Base-by-base conservation (phyloP, 2,329 filamentous ascomycete genomes). In the Diaporthe aspalathi region DNA sequence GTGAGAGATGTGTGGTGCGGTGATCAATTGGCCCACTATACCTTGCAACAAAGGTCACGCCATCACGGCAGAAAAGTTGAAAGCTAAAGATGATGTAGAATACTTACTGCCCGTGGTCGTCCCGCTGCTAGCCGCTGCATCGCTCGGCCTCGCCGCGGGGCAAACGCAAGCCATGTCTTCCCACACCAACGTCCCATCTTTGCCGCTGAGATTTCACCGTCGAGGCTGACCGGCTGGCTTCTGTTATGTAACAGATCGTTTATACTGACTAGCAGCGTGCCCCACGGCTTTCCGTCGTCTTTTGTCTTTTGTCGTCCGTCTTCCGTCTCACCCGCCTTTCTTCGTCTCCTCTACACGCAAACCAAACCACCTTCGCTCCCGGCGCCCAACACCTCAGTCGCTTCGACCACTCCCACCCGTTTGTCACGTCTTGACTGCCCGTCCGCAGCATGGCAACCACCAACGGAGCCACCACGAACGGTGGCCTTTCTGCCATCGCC, bases 381-480 rank as follows among this genome's bases (percentile, higher is more conserved):
- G 29, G 14, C 35, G 47, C 16, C 11, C 24, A 56, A 16, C 38
- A 35, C 27, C 27, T 12, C 20, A 35, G 24, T n/a, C 24, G 24
- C 38, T 16, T n/a, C 38, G 24, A 20, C 17, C 40, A n/a, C n/a
- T 12, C 40, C 27, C 43, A 29, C 38, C 20, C 17, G n/a, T 52
- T 50, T 49, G 17, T 29, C 43, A 40, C 35, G 40, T 43, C 62
- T n/a, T 60, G 50, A 65, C 32, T n/a, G 29, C n/a, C 6, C n/a
- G 20, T 69, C 60, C 38, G 22, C 60, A 68, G 27, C n/a, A 73
- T 73, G 71, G 68, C 65, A 29, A 53, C 68, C 49, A 68, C 68
- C 16, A 68, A 68, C 40, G 71, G 68, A 65, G 45, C 71, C 53
- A 56, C 56, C 65, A 56, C 50, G 29, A 68, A 63, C 22, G 62